These are phyloP conservation scores for Glycyrrhiza uralensis DNA, from an alignment of 306 rosid genomes.

Conservation along the genomic window DNA sequence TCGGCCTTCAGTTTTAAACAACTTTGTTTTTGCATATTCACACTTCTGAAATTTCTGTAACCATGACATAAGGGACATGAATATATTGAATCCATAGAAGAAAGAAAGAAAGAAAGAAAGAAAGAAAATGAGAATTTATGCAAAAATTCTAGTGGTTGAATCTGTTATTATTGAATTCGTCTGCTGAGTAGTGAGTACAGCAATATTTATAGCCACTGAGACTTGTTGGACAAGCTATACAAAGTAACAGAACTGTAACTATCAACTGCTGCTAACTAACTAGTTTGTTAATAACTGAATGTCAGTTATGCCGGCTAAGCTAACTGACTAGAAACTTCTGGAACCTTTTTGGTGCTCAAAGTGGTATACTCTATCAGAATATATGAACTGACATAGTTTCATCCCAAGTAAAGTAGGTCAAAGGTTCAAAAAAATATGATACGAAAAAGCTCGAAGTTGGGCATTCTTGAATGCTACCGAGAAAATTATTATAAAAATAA, in stretches of 20 bases:
- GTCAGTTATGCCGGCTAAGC: not conserved
- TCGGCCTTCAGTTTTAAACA: conserved; percentile 85
- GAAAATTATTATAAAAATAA: not conserved
- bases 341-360: not conserved
- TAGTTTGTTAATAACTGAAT: not conserved
- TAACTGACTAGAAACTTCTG: not conserved
- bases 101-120: not conserved
- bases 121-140: not conserved
- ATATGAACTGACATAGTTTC: not conserved
- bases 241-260: not conserved
- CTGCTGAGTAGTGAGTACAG: not conserved
- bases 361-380: conserved; percentile 1
- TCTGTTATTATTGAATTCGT: not conserved
- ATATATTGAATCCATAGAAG: conserved; percentile 1
- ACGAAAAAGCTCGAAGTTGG: not conserved
- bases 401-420: conserved; percentile 20
- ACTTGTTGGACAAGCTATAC: not conserved
- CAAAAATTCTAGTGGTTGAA: not conserved
- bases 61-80: conserved; percentile 30
- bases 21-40: conserved; percentile 81
- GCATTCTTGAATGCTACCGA: not conserved
- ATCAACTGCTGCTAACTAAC: not conserved
- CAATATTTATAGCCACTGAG: not conserved
- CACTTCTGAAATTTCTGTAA: conserved; percentile 84
- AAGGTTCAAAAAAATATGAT: not conserved